A percentile compares a stretch with the other conserved stretches of the same genome.
Conservation (phyloP, 2,329 filamentous ascomycete species). For the Cercospora sp. region DNA sequence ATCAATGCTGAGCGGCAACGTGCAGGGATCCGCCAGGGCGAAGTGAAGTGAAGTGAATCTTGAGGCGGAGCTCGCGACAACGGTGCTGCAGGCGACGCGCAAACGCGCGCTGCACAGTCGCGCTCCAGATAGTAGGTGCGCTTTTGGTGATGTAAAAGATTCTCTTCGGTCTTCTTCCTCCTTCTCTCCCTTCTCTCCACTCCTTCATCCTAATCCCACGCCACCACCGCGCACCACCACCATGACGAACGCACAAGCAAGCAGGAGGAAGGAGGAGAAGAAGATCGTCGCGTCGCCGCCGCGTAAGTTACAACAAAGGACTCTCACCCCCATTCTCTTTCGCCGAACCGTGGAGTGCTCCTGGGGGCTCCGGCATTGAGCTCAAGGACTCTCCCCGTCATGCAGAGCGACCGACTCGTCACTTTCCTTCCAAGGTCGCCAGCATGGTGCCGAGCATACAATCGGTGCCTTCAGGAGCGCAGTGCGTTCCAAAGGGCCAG, state of each 20-base stretch:
- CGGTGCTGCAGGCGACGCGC: background rate
- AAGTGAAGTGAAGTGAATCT: background rate
- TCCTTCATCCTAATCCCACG: background rate
- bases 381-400: background rate
- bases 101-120: background rate
- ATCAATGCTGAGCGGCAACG: background rate
- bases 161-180: background rate
- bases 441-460: too few relatives aligned
- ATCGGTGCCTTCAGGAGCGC: too few relatives aligned
- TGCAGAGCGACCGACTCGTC: background rate
- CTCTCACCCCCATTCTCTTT: background rate
- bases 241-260: background rate
- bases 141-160: background rate
- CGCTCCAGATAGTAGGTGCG: background rate
- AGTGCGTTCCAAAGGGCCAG: too few relatives aligned
- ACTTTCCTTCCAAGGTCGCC: too few relatives aligned
- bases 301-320: background rate
- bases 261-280: background rate
- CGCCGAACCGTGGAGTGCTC: background rate
- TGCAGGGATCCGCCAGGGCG: background rate
- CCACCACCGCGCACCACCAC: background rate
- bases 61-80: background rate
- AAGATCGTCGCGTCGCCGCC: background rate
- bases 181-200: background rate
- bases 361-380: background rate